Evolutionary conservation across 805 yeast genomes (phyloP), one percentile per base, ranked within the genome.

Genomic region (Saturnispora mendoncae): DNA sequence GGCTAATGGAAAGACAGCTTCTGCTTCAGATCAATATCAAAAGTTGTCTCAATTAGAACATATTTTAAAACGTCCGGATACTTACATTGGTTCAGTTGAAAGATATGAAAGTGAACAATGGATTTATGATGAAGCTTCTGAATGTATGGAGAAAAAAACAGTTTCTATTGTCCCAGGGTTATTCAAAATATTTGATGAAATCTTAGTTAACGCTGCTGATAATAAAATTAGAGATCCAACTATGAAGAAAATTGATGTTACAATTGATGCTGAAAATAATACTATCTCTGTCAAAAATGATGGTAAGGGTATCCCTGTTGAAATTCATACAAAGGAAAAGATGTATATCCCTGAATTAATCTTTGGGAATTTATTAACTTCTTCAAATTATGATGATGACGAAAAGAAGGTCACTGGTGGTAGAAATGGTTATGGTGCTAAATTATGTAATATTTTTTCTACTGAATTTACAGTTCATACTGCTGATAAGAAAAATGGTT

Each of bases 391-490:
- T 60, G 95, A 92, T 60, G 98, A 92, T 60, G 76, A 90, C 48
- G 84, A 92, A 56, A 84, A 85, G 63, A 92, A 92, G 61, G 97
- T 92, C 26, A 85, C 95, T 2, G 98, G 98, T 67, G 98, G 98
- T 62, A 78, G 98, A 68, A 92, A 92, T 59, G 98, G 98, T 48
- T 92, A 79, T 58, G 98, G 98, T 63, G 98, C 98, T 37, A 92
- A 92, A 59, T 67, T 92, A 42, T 92, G 98, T 75, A 92, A 92
- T 61, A 92, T 92, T 47, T 92, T 90, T 61, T 86, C 96, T 20
- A 83, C 87, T 4, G 80, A 82, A 54, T 92, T 92, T 57, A 72
- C 69, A 12, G 72, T 92, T 23, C 96, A 87, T 58, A 92, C 98
- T 6, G 90, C 94, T 15, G 96, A 92, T 61, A 72, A 77, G 39